Base-by-base conservation (phyloP, 2,329 filamentous ascomycete genomes). In the Penicillium freii region DNA sequence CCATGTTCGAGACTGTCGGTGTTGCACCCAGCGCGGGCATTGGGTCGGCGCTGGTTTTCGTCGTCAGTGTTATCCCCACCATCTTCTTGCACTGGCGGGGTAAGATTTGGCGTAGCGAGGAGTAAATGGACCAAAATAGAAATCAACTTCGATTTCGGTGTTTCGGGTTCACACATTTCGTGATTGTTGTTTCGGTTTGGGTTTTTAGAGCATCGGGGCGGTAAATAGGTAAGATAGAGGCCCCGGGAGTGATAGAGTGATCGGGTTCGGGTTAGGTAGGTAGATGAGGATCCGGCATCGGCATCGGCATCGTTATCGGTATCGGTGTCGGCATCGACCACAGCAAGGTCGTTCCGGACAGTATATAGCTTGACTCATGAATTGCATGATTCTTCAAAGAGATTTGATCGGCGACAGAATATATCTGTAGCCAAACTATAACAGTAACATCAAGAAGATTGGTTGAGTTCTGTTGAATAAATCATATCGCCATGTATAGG, bases 1-100 rank as follows among this genome's bases (percentile, higher is more conserved):
- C 61, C 9, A 74, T 74, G 71, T 74, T 75, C 38, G 66, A 72
- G 17, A 71, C 50, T 43, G 71, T 74, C 29, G 71, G 71, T 3
- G 33, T 73, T 5, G 70, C 69, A 10, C 63, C 65, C 3, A 71
- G 71, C 51, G 57, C 71, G 3, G 72, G 71, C 25, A 66, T 75
- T n/a, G 62, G 60, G 1, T 61, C 62, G 21, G 72, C 64, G 17
- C 57, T 75, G 38, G 62, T 74, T 40, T 63, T 73, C 27, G 64
- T 60, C 10, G 66, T 66, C 48, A 71, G 72, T 57, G 62, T 73
- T 4, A 62, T 73, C 21, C 72, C 71, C 13, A 74, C 66, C 3
- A 58, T 71, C 6, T 54, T 67, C 51, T 49, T 74, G 50, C 69
- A 75, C 5, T 67, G 63, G 62, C 59, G 62, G 43, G 70, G 69